Conservation (phyloP, 306 rosid genomes). For the Medicago arabica region DNA sequence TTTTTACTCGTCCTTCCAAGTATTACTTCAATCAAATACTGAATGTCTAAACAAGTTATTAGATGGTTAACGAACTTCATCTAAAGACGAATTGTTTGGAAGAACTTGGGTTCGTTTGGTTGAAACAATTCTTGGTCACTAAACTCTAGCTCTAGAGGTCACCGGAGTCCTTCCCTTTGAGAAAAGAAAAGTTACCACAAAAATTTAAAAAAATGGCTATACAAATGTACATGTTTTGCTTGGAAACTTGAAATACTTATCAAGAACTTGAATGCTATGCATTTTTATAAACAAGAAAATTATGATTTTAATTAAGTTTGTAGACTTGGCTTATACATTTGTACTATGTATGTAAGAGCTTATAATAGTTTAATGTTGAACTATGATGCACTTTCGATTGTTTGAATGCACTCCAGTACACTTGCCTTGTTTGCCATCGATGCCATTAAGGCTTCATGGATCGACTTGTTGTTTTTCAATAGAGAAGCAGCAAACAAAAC, state of each 20-base stretch:
- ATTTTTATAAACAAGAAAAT: background rate
- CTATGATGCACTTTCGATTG: slow-evolving; percentile 75
- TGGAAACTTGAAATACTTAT: background rate
- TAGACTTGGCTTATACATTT: slow-evolving; percentile 23
- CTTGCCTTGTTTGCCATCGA: slow-evolving; percentile 76
- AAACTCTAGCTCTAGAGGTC: no score
- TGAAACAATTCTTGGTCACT: no score
- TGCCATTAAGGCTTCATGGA: slow-evolving; percentile 70
- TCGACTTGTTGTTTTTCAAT: slow-evolving; percentile 71
- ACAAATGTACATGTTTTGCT: background rate
- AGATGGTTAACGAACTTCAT: no score
- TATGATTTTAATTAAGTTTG: slow-evolving; percentile 13
- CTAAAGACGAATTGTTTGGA: no score
- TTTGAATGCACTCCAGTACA: slow-evolving; percentile 78
- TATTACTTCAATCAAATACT: background rate
- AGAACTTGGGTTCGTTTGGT: no score
- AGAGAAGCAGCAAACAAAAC: slow-evolving; percentile 86
- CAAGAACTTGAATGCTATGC: background rate
- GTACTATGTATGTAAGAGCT: background rate
- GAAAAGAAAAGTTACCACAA: no score
- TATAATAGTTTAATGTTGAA: slow-evolving; percentile 7
- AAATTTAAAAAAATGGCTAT: no score
- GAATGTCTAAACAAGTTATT: background rate
- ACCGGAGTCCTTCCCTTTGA: no score
- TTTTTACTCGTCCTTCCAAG: background rate